These are phyloP conservation scores for Hyaloperonospora arabidopsidis DNA, from an alignment of 352 stramenopile species.

Conservation along the genomic window DNA sequence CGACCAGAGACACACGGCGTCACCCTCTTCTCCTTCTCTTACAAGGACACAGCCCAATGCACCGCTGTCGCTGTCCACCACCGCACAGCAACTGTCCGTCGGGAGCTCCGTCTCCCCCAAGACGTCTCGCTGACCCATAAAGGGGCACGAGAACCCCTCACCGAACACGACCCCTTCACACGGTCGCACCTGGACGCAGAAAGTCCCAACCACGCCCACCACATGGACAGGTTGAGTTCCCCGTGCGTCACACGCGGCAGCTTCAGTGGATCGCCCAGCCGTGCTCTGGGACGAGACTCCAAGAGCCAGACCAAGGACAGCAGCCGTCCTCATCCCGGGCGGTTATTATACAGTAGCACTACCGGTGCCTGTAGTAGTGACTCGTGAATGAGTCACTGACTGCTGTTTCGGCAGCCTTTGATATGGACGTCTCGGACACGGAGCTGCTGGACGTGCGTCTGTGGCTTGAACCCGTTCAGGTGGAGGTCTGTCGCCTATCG, in stretches of 20 bases:
- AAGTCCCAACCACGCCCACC: conserved; percentile 26
- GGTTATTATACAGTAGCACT: too few relatives aligned
- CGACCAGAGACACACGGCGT: conserved; percentile 25
- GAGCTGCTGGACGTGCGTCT: too few relatives aligned
- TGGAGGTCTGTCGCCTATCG: too few relatives aligned
- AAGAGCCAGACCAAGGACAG: conserved; percentile 12
- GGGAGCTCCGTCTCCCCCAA: conserved; percentile 16
- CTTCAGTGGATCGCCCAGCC: conserved; percentile 6
- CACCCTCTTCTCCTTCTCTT: conserved; percentile 5
- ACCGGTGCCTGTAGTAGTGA: too few relatives aligned
- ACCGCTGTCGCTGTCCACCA: conserved; percentile 20
- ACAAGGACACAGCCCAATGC: conserved; percentile 28
- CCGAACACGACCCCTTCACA: conserved; percentile 22
- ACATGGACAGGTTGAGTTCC: conserved; percentile 26
- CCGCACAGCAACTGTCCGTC: conserved; percentile 40
- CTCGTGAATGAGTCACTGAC: too few relatives aligned
- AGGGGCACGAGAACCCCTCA: conserved; percentile 29
- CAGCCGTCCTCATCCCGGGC: conserved; percentile 19
- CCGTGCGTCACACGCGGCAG: conserved; percentile 9
- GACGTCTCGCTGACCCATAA: conserved; percentile 19
- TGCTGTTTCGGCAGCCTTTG: too few relatives aligned
- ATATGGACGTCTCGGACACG: too few relatives aligned
- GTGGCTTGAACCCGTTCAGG: too few relatives aligned
- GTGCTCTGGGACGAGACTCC: conserved; percentile 3
- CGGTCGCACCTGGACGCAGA: conserved; percentile 30